Evolutionary conservation across 495 filamentous ascomycete genomes (phyloP), one percentile per base, ranked within the genome.

Genomic region (Penicillium malachiteum): DNA sequence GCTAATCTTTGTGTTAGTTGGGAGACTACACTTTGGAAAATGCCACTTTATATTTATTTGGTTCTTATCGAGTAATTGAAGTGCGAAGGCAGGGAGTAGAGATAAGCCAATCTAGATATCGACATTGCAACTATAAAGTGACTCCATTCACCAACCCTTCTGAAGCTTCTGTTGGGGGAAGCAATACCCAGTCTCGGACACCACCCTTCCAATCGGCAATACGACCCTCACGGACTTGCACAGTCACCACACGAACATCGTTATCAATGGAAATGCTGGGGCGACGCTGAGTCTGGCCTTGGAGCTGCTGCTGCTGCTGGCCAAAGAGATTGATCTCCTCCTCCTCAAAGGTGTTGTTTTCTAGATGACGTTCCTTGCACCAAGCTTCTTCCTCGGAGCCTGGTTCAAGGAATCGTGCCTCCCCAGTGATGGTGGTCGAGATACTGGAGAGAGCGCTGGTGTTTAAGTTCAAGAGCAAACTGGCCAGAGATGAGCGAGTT

Each of bases 351-450:
- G 89, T 93, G 69, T 97, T 96, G 66, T 97, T 96, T 71, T 91
- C 91, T 58, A 96, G 63, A 76, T 98, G 94, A 59, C 77, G 76
- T 50, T 84, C 82, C 60, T 88, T 87, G 62, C 87, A 96, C 79
- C 86, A 97, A 12, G 62, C 54, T 70, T 97, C 94, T 64, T 95
- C 88, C 39, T 89, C 88, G 2, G 84, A 88, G 2, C 86, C 91
- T 5, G 73, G 64, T 6, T 85, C 78, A 35, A 96, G 77, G 37
- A 98, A 75, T 30, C 80, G 72, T 3, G 94, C 93, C 32, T 82
- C 76, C 8, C 94, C 94, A 60, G 92, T 94, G 64, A 98, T 92
- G 2, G 94, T 97, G 4, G 90, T 92, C 59, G 86, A 90, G 70
- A 98, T 98, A 64, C 86, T 89, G n/a, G 84, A 89, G 54, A 98